A percentile compares a stretch with the other conserved stretches of the same genome.
Conservation (phyloP, 352 stramenopile genomes). For the Saprolegnia parasitica region DNA sequence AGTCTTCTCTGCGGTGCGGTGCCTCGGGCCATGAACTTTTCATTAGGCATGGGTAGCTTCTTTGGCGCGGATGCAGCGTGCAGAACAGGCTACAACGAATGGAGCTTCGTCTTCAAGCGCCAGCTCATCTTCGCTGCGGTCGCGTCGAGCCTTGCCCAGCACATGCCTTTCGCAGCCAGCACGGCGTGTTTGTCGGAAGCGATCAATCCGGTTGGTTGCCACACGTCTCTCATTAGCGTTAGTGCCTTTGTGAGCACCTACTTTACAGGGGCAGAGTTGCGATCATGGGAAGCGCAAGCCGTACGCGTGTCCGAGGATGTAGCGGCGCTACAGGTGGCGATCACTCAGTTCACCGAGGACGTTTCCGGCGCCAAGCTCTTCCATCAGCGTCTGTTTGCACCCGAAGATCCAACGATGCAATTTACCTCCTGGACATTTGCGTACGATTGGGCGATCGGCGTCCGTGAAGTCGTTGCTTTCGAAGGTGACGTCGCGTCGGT, state of each 20-base stretch:
- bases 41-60: neutral
- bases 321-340: neutral
- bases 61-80: neutral
- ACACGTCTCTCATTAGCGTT: neutral
- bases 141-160: neutral
- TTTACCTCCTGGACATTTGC: neutral
- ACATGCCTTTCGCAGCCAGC: neutral
- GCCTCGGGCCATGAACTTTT: neutral
- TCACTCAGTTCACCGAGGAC: neutral
- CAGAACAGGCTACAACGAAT: neutral
- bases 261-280: neutral
- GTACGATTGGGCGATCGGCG: slow-evolving; percentile 6
- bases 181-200: neutral
- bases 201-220: neutral
- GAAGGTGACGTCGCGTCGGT: slow-evolving; percentile 2
- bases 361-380: neutral
- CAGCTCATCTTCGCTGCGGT: neutral
- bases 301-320: neutral
- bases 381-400: neutral
- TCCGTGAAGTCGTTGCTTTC: slow-evolving; percentile 1
- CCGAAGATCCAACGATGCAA: neutral
- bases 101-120: neutral
- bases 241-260: neutral
- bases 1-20: slow-evolving; percentile 4
- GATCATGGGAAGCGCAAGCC: neutral